Evolutionary conservation across 441 rosid genomes (phyloP), one percentile per base, ranked within the genome.

Genomic region (Rhodomyrtus psidioides): DNA sequence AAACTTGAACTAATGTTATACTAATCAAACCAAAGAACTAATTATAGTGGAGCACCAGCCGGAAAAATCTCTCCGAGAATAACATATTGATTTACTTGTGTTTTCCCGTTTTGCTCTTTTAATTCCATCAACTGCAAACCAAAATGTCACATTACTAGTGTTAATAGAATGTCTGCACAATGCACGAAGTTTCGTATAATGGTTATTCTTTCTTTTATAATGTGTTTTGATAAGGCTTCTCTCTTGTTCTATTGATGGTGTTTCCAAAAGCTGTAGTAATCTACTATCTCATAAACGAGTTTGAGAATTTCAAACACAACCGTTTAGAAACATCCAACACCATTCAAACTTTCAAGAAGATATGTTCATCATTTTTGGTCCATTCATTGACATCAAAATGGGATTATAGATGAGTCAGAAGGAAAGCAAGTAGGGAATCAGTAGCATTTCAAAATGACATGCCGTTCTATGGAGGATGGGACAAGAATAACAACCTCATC

Each of bases 401-500:
- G 79, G 51, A 70, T 39, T 70, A 21, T 39, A 39, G 51, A 70
- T 12, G 4, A 70, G 79, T 44, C 79, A 39, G 49, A 39, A 70
- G 79, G 79, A 34, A 70, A 34, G 79, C 79, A 39, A 70, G 51
- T 21, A 70, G 51, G 79, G 23, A 21, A 70, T 3, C 26, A 12
- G 85, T 83, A 82, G 58, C 86, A 34, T 88, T 82, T 70, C 56
- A 81, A 21, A 81, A n/a, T 27, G 57, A 5, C 57, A 5, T 51
- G 26, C 46, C 1, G 3, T 51, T 54, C 39, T 51, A 49, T 81
- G 7, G 42, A 46, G 83, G 56, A n/a, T 30, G 55, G 24, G 2
- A 54, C 83, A 55, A 76, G 79, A 75, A 79, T 27, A 27, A 53
- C 39, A 83, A 90, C 74, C 53, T 85, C 89, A 89, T 60, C 9